Percentiles rank a stretch among this genome's conserved stretches.
Conservation (phyloP, 2,329 filamentous ascomycete species). For the Fusarium liriodendri region DNA sequence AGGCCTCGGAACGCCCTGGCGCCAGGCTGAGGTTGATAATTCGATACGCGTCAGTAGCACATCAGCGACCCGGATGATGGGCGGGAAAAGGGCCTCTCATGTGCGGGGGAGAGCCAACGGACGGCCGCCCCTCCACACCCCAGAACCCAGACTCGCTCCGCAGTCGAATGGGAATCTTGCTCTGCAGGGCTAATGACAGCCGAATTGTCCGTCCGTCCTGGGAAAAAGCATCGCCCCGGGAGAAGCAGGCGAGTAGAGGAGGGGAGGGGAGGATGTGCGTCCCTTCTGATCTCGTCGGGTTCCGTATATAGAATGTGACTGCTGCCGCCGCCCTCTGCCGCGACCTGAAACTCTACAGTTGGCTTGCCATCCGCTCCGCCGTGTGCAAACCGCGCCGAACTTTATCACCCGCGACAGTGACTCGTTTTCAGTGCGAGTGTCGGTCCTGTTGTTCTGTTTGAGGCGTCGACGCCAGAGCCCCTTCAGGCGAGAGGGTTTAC, state of each 20-base stretch:
- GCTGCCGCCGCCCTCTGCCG: conserved; percentile 31
- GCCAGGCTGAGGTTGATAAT: conserved; percentile 32
- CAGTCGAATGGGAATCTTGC: conserved; percentile 33
- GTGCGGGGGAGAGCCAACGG: conserved; percentile 41
- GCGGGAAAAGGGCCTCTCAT: conserved; percentile 28
- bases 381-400: conserved; percentile 25
- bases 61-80: conserved; percentile 29
- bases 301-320: conserved; percentile 44
- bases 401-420: conserved; percentile 14
- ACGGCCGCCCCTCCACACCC: conserved; percentile 40
- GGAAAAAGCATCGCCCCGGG: conserved; percentile 11
- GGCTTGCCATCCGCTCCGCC: conserved; percentile 20
- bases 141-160: conserved; percentile 24
- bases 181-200: conserved; percentile 26
- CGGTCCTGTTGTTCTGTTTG: conserved; percentile 13
- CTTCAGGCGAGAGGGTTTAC: conserved; percentile 8
- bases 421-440: conserved; percentile 27
- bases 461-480: conserved; percentile 5
- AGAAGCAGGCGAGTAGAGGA: conserved; percentile 1
- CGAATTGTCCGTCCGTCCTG: background rate
- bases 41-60: conserved; percentile 37
- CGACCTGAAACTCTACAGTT: conserved; percentile 38
- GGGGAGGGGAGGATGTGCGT: conserved; percentile 11
- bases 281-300: conserved; percentile 11
- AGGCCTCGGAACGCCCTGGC: conserved; percentile 15